Conservation (phyloP, 2,329 filamentous ascomycete genomes). For the Decorospora gaudefroyi region DNA sequence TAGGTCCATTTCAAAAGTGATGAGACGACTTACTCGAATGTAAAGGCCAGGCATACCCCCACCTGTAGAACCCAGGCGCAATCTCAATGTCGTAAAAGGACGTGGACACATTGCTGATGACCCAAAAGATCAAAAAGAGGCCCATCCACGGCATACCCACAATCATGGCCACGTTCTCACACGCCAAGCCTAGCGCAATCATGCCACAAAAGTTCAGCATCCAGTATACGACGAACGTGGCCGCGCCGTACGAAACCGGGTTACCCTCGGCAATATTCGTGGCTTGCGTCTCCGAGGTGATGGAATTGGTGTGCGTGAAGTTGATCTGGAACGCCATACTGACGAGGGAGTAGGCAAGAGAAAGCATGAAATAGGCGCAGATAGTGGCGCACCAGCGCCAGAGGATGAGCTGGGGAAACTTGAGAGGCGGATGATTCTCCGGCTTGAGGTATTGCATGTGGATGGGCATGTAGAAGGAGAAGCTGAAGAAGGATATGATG, state of each 20-base stretch:
- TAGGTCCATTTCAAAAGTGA: neutral
- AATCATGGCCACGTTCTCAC: conserved; percentile 68
- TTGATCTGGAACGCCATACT: conserved; percentile 67
- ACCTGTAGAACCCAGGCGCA: conserved; percentile 62
- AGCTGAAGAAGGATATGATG: conserved; percentile 69
- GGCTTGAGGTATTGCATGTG: conserved; percentile 63
- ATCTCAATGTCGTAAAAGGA: conserved; percentile 64
- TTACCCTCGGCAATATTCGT: conserved; percentile 48
- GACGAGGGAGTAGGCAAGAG: conserved; percentile 66
- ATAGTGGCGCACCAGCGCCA: conserved; percentile 64
- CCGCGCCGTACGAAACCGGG: conserved; percentile 60
- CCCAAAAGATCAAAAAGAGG: conserved; percentile 69
- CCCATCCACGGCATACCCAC: conserved; percentile 65
- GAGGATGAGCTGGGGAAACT: conserved; percentile 61
- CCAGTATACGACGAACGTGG: conserved; percentile 66
- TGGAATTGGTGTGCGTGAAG: conserved; percentile 52
- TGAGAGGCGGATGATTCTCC: conserved; percentile 61
- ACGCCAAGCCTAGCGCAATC: conserved; percentile 65
- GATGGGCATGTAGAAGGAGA: conserved; percentile 66
- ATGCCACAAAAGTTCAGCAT: conserved; percentile 67
- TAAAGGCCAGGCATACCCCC: conserved; percentile 67
- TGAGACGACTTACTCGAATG: conserved; percentile 55
- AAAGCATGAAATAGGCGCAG: conserved; percentile 64
- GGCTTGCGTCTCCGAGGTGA: conserved; percentile 52
- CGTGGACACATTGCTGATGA: conserved; percentile 67